Conservation (phyloP, 164 flowering plant species). For the Brasenia schreberi region DNA sequence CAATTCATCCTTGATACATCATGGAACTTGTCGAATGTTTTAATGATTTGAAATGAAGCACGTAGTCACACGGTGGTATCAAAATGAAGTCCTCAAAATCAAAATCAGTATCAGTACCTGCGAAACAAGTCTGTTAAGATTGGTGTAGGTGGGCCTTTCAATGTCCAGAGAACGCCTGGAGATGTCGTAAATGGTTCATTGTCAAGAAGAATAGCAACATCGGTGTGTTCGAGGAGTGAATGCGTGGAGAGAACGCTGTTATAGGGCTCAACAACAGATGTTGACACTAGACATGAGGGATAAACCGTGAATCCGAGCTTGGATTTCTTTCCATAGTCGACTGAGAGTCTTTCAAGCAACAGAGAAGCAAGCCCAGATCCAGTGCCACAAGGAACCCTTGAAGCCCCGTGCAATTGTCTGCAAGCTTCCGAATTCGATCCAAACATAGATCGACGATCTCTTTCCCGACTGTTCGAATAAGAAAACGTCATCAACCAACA, state of each 20-base stretch:
- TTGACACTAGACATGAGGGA: conserved; percentile 76
- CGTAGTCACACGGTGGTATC: too few relatives aligned
- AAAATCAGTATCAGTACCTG: too few relatives aligned
- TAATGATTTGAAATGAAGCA: too few relatives aligned
- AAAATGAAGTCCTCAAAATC: too few relatives aligned
- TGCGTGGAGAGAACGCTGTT: conserved; percentile 37
- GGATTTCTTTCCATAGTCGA: conserved; percentile 29
- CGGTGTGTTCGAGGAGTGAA: conserved; percentile 69
- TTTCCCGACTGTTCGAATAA: conserved; percentile 71
- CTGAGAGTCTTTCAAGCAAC: conserved; percentile 59
- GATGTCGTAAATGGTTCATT: conserved; percentile 46
- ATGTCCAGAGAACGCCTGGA: too few relatives aligned
- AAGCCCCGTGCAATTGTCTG: conserved; percentile 58
- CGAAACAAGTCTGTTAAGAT: conserved; percentile 3
- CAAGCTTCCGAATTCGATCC: too few relatives aligned
- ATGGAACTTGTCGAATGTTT: too few relatives aligned
- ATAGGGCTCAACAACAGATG: conserved; percentile 49
- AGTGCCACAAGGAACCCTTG: conserved; percentile 77
- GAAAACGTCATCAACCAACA: too few relatives aligned
- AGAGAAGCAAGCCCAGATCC: conserved; percentile 76
- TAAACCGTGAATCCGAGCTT: conserved; percentile 51
- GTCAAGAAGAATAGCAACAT: conserved; percentile 15
- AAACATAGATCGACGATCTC: conserved; percentile 10
- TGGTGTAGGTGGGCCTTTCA: conserved; percentile 50
- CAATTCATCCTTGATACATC: too few relatives aligned